These are phyloP conservation scores for Aspergillus sojae DNA, from an alignment of 2,329 filamentous ascomycete genomes.

Conservation along the genomic window DNA sequence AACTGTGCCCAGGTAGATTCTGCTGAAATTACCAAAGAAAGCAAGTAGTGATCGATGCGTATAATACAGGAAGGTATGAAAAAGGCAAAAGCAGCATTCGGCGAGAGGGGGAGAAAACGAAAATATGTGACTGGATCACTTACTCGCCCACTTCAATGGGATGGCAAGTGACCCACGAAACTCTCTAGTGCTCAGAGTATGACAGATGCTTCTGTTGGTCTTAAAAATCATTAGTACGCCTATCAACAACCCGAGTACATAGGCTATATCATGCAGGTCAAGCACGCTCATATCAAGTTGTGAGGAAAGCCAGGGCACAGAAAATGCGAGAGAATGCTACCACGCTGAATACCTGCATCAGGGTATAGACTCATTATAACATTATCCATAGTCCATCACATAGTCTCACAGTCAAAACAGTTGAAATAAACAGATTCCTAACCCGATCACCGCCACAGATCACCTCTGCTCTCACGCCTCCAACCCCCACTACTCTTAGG, in stretches of 20 bases:
- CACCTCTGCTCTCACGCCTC: slow-evolving; percentile 37
- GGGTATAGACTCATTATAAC: slow-evolving; percentile 15
- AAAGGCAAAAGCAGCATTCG: not conserved
- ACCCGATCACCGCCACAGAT: slow-evolving; percentile 40
- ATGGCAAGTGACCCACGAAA: not conserved
- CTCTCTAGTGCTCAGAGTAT: no score
- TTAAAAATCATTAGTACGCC: not conserved
- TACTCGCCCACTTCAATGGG: not conserved
- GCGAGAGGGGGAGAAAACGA: not conserved
- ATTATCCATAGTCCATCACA: slow-evolving; percentile 6
- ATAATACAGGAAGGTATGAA: not conserved
- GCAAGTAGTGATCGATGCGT: not conserved
- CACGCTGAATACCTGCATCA: not conserved
- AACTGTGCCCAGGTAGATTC: not conserved
- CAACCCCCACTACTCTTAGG: slow-evolving; percentile 39
- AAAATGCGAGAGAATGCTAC: not conserved
- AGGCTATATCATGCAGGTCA: not conserved
- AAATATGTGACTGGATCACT: not conserved
- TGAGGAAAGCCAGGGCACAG: not conserved
- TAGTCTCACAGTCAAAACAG: not conserved
- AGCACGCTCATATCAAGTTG: not conserved
- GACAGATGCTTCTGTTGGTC: not conserved
- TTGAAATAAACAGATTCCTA: not conserved
- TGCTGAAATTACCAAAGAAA: not conserved
- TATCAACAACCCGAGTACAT: not conserved